Evolutionary conservation across 2,329 filamentous ascomycete species (phyloP), one percentile per base, ranked within the genome.

Genomic region (Ilyonectria destructans): DNA sequence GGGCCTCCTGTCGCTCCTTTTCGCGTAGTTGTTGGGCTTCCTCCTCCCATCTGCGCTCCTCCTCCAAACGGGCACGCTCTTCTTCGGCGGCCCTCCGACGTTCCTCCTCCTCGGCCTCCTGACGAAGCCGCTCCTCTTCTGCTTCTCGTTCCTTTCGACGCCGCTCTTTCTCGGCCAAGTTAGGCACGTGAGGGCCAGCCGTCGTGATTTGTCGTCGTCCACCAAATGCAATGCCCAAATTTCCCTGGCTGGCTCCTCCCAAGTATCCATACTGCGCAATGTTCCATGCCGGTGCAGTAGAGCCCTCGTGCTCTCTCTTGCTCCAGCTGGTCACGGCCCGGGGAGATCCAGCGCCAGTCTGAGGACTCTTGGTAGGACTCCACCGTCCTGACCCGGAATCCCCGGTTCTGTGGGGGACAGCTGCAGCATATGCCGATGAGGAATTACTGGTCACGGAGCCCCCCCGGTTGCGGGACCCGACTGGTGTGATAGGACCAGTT

Each of bases 201-300:
- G 88, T 94, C 9, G 95, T 98, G 78, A 99, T 98, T 82, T 99
- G 96, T 68, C 96, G 90, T 75, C 95, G 90, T 19, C 92, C 94
- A 63, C 96, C 96, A 81, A 98, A 98, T 12, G 93, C 90, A 74
- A 99, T 94, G 19, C 96, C 96, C 69, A 98, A 90, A 75, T 97
- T 98, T 3, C 94, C 96, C 80, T 99, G 96, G 77, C 94, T 98
- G 29, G 96, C 96, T 56, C 96, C 96, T 65, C 96, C 96, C 92
- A 98, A 96, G 82, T 98, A 99, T 8, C 96, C 95, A 79, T 99
- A 99, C 79, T 99, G 96, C 65, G 95, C 93, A 74, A 98, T 98
- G 79, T 98, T 99, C 96, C 96, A 99, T 1, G 96, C 96, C 0
- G 96, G 96, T 29, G 91, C 87, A 2, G 95, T 98, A 51, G 87